These are phyloP conservation scores for Baorangia bicolor DNA, from an alignment of 768 basidiomycete genomes.

Conservation along the genomic window DNA sequence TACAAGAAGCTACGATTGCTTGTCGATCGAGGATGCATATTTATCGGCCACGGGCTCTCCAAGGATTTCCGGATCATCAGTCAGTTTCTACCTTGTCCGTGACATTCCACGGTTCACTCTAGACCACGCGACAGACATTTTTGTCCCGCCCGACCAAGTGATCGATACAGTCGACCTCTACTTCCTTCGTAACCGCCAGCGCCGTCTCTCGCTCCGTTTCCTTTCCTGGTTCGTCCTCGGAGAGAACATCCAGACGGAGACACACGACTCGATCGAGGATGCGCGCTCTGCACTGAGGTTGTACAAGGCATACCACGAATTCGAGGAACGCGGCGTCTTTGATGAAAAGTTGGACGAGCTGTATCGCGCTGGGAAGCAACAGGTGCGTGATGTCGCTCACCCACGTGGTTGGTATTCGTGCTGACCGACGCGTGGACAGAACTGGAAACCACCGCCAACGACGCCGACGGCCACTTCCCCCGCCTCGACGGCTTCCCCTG, in stretches of 20 bases:
- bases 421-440: constrained; percentile 32
- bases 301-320: constrained; percentile 76
- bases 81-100: constrained; percentile 39
- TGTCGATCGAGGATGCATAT: constrained; percentile 93
- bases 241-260: constrained; percentile 89
- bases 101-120: neutral
- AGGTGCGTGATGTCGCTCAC: constrained; percentile 45
- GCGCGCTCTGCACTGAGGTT: constrained; percentile 82
- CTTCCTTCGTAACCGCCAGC: constrained; percentile 75
- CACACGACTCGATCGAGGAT: constrained; percentile 99
- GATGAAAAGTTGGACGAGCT: constrained; percentile 86
- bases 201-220: constrained; percentile 89
- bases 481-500: neutral
- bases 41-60: constrained; percentile 94
- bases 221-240: constrained; percentile 92
- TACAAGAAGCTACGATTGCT: constrained; percentile 95
- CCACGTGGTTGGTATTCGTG: neutral
- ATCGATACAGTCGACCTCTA: constrained; percentile 98
- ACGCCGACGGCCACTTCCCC: constrained; percentile 5
- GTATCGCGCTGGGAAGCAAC: constrained; percentile 74
- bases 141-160: constrained; percentile 92
- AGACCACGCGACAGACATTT: constrained; percentile 64
- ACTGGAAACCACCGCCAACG: constrained; percentile 54
- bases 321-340: constrained; percentile 74
- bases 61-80: constrained; percentile 99